Evolutionary conservation across 148 eudicot species (phyloP), one percentile per base, ranked within the genome.

Genomic region (Spergularia marina): DNA sequence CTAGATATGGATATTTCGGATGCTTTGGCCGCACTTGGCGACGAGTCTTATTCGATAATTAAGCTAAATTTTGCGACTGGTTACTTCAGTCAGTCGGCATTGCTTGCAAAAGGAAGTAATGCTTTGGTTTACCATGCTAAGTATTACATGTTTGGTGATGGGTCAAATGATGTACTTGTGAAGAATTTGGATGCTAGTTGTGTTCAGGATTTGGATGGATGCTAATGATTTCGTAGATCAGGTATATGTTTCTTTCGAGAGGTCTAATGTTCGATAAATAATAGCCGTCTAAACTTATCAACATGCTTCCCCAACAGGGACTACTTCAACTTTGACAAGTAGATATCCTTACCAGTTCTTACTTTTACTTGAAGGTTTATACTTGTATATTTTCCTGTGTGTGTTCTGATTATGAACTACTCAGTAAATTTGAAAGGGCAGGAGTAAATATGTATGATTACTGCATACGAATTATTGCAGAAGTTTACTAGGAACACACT

Each of bases 101-200:
- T 91, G 78, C 75, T 91, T 34, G 92, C 89, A 69, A 93, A 90
- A 70, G 91, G 97, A 44, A 86, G 91, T 11, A 88, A 91, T 77
- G 92, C 94, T 6, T 88, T 91, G 12, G 97, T 91, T 54, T 94
- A 85, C n/a, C 80, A 56, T 76, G 98, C 83, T 12, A 83, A 74
- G 53, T 57, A 89, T 65, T 81, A 77, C 69, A 49, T 70, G 77
- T 92, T 30, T 30, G 36, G 36, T 30, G 36, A 30, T 30, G 36
- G 87, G 9, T 20, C 69, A 58, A 68, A 77, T 53, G 91, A 80
- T 71, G 91, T 94, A 30, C 36, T 2, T 10, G 80, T 94, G 2
- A 94, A 94, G 82, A 91, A 86, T 82, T 77, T 91, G 41, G 94
- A 94, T 59, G 82, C 88, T 6, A 66, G 86, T 74, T 78, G 90